Base-by-base conservation (phyloP, 768 basidiomycete genomes). In the Pleurotus citrinopileatus region DNA sequence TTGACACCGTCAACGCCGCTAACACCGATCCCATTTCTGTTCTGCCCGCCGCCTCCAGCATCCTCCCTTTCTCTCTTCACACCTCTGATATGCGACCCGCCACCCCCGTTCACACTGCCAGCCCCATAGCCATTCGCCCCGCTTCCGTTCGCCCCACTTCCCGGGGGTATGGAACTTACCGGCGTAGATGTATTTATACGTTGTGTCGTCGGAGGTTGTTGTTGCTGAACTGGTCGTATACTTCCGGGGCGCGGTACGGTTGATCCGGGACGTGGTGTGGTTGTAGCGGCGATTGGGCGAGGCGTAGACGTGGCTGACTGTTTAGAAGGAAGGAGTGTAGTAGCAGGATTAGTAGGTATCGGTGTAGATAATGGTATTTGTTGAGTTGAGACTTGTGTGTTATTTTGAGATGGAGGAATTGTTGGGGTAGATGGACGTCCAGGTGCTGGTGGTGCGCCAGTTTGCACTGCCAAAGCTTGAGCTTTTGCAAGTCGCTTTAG, bases 401-500 rank as follows among this genome's bases (percentile, higher is more conserved):
- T 36, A 44, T 9, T 10, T 44, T 44, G 43, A 44, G 60, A 51
- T 65, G 66, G 40, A 60, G 68, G 38, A 60, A 63, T 58, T 62
- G 72, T 59, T 43, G 71, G 52, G 15, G 67, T 64, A 40, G 67
- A 66, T 57, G 65, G 56, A 54, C 69, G 61, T 58, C 65, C 54
- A 55, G 59, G 22, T 59, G 64, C 29, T 54, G 56, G 19, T 46
- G 60, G 52, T 60, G 48, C 59, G 25, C 62, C 67, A 55, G 69
- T 60, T 23, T 61, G 53, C 10, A 61, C 45, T 38, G 69, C 72
- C 7, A 28, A 45, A 20, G 70, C 60, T 55, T 73, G 72, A 22
- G 70, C 73, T 61, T 86, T 87, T 54, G 81, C 84, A 28, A 85
- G 77, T 46, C 81, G 81, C 71, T 83, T 88, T 60, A 81, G 74